A percentile compares a stretch with the other conserved stretches of the same genome.
These are phyloP conservation scores for Saturnispora zaruensis DNA, from an alignment of 805 yeast genomes.

Conservation along the genomic window DNA sequence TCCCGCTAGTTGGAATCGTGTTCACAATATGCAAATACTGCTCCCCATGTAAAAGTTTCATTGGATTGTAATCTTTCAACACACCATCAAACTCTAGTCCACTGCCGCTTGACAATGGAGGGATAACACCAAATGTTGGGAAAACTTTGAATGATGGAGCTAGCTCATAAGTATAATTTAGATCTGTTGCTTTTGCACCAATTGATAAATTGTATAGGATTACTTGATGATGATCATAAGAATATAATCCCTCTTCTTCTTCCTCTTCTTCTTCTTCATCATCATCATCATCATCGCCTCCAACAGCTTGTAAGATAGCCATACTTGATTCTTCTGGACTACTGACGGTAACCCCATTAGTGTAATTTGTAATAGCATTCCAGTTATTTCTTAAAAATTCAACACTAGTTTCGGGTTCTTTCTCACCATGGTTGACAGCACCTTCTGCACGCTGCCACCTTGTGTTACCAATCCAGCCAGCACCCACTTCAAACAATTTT, in stretches of 20 bases:
- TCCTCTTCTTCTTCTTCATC: conserved; percentile 41
- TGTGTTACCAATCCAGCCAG: conserved; percentile 93
- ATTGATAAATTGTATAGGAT: conserved; percentile 83
- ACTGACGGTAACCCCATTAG: conserved; percentile 43
- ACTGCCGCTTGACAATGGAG: conserved; percentile 59
- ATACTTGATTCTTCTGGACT: conserved; percentile 69
- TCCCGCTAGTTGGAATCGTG: conserved; percentile 70
- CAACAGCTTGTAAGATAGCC: conserved; percentile 64
- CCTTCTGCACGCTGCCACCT: conserved; percentile 95
- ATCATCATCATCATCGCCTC: conserved; percentile 37
- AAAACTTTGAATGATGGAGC: conserved; percentile 70
- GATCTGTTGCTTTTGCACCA: conserved; percentile 73
- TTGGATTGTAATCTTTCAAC: conserved; percentile 79
- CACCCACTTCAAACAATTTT: conserved; percentile 84
- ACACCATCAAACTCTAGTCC: conserved; percentile 49
- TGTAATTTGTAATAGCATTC: conserved; percentile 58
- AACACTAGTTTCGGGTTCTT: conserved; percentile 35
- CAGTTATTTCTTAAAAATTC: conserved; percentile 68
- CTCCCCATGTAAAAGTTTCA: conserved; percentile 89
- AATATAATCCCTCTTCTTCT: conserved; percentile 40
- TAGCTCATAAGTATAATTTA: conserved; percentile 73
- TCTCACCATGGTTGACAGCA: conserved; percentile 49
- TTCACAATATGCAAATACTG: conserved; percentile 73
- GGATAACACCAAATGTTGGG: conserved; percentile 87
- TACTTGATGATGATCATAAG: conserved; percentile 58